Evolutionary conservation across 345 rosid genomes (phyloP).

Genomic region (Garcia nutans): DNA sequence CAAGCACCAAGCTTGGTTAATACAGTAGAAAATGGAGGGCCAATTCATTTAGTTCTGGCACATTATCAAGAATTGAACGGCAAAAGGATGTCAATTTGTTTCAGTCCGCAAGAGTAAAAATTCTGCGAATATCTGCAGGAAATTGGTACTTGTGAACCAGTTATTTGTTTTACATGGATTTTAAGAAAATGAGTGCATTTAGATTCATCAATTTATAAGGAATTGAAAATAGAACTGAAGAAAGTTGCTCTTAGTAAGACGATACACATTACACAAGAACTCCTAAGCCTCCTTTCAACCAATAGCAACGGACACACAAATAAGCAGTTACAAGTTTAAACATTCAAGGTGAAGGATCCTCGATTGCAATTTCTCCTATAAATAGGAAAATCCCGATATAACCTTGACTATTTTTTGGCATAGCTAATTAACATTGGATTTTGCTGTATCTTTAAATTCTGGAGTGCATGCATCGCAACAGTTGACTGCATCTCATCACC

Average conservation of each 20-base stretch:
- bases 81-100: neutral
- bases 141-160: no score
- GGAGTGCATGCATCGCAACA: slow-evolving; percentile 81
- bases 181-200: neutral
- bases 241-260: neutral
- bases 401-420: slow-evolving; percentile 75
- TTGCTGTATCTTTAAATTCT: slow-evolving; percentile 72
- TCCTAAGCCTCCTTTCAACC: neutral
- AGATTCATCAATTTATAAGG: neutral
- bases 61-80: no score
- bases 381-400: neutral
- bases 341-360: neutral
- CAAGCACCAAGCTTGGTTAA: no score
- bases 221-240: neutral
- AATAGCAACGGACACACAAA: neutral
- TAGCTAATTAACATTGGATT: slow-evolving; percentile 80
- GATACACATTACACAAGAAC: slow-evolving; percentile 9
- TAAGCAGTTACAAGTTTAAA: slow-evolving; percentile 4
- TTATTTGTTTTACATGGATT: neutral
- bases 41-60: no score
- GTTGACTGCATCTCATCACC: slow-evolving; percentile 87
- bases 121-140: neutral
- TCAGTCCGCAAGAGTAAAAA: neutral
- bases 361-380: neutral
- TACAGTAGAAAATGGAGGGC: no score